Percentiles rank a stretch among this genome's conserved stretches.
phyloP scores from a whole-genome alignment of 129 eudicot genomes.

The Heracleum sosnowskyi region DNA sequence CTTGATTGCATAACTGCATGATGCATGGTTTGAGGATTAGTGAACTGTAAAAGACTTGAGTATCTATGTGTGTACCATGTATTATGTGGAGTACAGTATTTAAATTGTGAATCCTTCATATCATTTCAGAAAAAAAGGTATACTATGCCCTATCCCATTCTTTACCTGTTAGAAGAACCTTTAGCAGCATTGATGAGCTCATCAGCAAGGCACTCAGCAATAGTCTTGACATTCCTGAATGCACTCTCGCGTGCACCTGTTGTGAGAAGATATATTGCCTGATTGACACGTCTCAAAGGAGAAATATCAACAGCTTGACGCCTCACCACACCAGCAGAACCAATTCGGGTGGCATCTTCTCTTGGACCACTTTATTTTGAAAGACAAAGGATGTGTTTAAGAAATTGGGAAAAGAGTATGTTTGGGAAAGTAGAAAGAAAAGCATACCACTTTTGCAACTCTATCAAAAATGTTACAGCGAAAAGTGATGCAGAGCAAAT shows the following conservation, averaged over 20 bases:
- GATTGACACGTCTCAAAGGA: constrained; percentile 39
- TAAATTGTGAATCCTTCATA: background rate
- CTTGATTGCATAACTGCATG: constrained; percentile 64
- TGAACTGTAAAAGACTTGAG: background rate
- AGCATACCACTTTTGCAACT: background rate
- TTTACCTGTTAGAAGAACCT: constrained; percentile 75
- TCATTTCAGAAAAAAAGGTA: background rate
- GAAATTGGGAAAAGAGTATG: background rate
- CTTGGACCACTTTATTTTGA: constrained; percentile 26
- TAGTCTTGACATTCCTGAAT: constrained; percentile 64
- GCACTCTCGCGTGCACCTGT: constrained; percentile 59
- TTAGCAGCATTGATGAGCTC: constrained; percentile 86
- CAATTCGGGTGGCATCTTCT: constrained; percentile 44
- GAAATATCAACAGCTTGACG: constrained; percentile 49
- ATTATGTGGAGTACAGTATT: background rate
- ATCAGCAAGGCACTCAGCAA: constrained; percentile 82
- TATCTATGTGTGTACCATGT: background rate
- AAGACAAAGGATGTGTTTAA: background rate
- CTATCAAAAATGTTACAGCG: background rate
- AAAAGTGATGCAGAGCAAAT: background rate
- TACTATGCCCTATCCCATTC: background rate
- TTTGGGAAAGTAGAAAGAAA: background rate
- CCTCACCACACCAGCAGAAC: constrained; percentile 46
- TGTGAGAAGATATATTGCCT: constrained; percentile 41
- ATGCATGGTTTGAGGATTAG: background rate